A percentile compares a stretch with the other conserved stretches of the same genome.
Evolutionary conservation across 176 grass and related monocot species (phyloP).

Genomic region (Carex cristatella): DNA sequence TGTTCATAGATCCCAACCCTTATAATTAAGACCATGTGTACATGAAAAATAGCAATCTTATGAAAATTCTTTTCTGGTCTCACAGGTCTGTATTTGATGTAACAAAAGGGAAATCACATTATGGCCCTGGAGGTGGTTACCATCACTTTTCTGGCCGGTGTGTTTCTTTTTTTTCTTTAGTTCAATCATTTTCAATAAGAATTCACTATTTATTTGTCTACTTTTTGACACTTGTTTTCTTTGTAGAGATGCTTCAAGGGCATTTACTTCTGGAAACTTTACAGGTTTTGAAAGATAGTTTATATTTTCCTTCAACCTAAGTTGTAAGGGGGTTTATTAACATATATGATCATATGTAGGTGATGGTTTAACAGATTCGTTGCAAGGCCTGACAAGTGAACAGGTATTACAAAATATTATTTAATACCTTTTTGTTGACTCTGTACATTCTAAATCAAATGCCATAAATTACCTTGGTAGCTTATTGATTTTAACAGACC

Average conservation of each 20-base stretch:
- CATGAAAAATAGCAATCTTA: not conserved
- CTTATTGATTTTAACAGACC: not conserved
- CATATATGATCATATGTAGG: constrained; percentile 35
- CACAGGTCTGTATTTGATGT: constrained; percentile 89
- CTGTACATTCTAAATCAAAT: constrained; percentile 16
- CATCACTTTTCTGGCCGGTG: constrained; percentile 91
- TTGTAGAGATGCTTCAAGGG: constrained; percentile 82
- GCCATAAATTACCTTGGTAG: not conserved
- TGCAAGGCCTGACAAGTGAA: constrained; percentile 79
- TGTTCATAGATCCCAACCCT: not conserved
- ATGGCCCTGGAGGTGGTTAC: constrained; percentile 92
- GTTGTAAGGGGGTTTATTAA: not conserved
- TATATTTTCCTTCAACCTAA: not conserved
- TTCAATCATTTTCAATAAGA: not conserved
- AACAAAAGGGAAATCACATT: constrained; percentile 84
- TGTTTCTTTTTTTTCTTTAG: not conserved
- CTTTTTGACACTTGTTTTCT: constrained; percentile 20
- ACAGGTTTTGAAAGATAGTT: constrained; percentile 46
- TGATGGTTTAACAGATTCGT: constrained; percentile 75
- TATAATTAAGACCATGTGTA: not conserved
- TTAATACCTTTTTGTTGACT: not conserved
- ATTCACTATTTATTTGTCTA: constrained; percentile 1
- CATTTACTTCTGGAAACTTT: constrained; percentile 96
- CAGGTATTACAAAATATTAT: constrained; percentile 49
- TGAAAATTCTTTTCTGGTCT: not conserved